Evolutionary conservation across 805 yeast genomes (phyloP), one percentile per base, ranked within the genome.

Genomic region (Schizosaccharomyces osmophilus): DNA sequence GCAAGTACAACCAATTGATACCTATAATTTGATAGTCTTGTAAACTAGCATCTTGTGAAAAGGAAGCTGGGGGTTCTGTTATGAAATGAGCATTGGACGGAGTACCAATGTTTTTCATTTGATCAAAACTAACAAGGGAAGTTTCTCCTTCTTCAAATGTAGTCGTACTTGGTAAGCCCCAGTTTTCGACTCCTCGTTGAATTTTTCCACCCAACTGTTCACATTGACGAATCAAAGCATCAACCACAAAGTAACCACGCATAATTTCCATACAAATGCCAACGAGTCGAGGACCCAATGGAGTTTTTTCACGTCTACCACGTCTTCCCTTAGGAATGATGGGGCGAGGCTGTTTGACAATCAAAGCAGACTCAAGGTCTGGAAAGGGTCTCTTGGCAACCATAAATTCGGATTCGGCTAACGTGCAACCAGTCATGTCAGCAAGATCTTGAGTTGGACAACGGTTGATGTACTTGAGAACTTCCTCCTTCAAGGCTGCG

Each of bases 1-100:
- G 73, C 0, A 94, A 82, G 22, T 90, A 83, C 68, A 90, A 77
- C 98, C 98, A 90, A 72, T 93, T 93, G 61, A 90, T 77, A 60
- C 98, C 98, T 69, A 88, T 96, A 39, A 90, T 76, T 73, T 90
- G 98, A 70, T 93, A 90, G 68, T 87, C 95, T 67, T 98, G 78
- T 67, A 93, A 15, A 17, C 26, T 22, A 9, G 24, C 59, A 75
- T 80, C 64, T 80, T 87, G 70, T 87, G 96, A 63, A 85, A 95
- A 62, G 82, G 80, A 68, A 17, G 72, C 69, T 1, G 99, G 99
- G 69, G 87, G 83, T 55, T 79, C 81, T 55, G 77, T 79, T 71
- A 87, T 80, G 63, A 68, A 70, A 55, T 72, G 69, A 62, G 72
- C 65, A 64, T 68, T 63, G 61, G 65, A n/a, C 61, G 59, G 29